phyloP scores from a whole-genome alignment of 1,139 yeast species.

The Nakaseomyces uthaithaninus region DNA sequence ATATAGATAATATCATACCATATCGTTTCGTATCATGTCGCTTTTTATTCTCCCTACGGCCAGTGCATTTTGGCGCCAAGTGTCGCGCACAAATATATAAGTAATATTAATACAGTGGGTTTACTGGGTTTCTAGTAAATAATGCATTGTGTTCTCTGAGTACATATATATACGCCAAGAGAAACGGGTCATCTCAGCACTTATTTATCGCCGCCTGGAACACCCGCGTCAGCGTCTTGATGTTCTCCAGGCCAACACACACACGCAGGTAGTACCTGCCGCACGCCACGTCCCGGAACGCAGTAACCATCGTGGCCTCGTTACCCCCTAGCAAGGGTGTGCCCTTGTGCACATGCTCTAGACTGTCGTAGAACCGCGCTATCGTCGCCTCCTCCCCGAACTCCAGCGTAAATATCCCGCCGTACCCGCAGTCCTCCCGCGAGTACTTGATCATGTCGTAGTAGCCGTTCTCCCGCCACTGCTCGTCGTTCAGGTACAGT shows the following conservation, averaged over 20 bases:
- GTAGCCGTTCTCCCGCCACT: constrained; percentile 40
- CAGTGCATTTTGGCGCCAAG: too few relatives aligned
- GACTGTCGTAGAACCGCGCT: constrained; percentile 61
- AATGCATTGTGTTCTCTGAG: too few relatives aligned
- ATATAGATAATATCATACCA: too few relatives aligned
- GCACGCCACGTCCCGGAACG: constrained; percentile 54
- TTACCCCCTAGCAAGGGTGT: constrained; percentile 84
- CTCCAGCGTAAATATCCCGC: constrained; percentile 76
- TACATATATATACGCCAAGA: too few relatives aligned
- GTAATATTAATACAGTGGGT: too few relatives aligned
- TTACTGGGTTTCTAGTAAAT: too few relatives aligned
- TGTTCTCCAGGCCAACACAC: constrained; percentile 70
- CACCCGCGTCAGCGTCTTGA: constrained; percentile 34
- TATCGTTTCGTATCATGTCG: too few relatives aligned
- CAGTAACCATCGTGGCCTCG: constrained; percentile 62
- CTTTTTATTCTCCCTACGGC: too few relatives aligned
- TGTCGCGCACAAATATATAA: neutral
- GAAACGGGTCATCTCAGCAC: neutral
- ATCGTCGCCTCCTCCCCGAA: constrained; percentile 65
- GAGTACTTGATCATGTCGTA: constrained; percentile 56
- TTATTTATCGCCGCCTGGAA: constrained; percentile 45
- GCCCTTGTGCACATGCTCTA: constrained; percentile 84
- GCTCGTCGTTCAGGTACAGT: constrained; percentile 49
- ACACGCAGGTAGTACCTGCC: constrained; percentile 73
- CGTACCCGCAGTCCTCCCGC: constrained; percentile 79